phyloP scores from a whole-genome alignment of 1,284 basidiomycete genomes.

The Leccinum subatratum region DNA sequence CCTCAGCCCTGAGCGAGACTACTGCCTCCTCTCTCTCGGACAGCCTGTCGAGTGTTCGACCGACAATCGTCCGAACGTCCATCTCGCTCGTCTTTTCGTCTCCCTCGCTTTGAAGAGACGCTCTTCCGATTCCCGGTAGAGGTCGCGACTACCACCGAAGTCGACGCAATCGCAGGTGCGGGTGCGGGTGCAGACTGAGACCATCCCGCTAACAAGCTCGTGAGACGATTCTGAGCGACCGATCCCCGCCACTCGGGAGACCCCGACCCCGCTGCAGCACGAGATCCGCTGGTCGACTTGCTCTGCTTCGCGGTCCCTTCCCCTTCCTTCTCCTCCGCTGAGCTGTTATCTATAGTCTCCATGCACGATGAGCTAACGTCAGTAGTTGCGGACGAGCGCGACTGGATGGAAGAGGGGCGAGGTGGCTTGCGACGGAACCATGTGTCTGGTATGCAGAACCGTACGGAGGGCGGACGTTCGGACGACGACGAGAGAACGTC shows the following conservation, averaged over 20 bases:
- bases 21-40: constrained; percentile 72
- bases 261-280: constrained; percentile 17
- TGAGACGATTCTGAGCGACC: constrained; percentile 55
- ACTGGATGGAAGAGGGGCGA: constrained; percentile 43
- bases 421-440: constrained; percentile 68
- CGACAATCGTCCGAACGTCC: constrained; percentile 70
- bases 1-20: constrained; percentile 45
- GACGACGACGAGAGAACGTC: constrained; percentile 26
- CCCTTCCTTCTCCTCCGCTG: constrained; percentile 44
- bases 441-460: constrained; percentile 70
- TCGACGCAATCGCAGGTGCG: constrained; percentile 26
- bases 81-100: constrained; percentile 49
- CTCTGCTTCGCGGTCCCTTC: constrained; percentile 63
- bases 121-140: constrained; percentile 44
- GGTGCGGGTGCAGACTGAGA: constrained; percentile 36
- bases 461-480: constrained; percentile 38
- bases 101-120: constrained; percentile 56
- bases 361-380: constrained; percentile 31
- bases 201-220: constrained; percentile 63
- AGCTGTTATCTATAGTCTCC: constrained; percentile 33
- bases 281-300: constrained; percentile 17
- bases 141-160: constrained; percentile 26
- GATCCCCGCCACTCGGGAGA: constrained; percentile 44
- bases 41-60: constrained; percentile 65
- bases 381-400: constrained; percentile 47